Evolutionary conservation across 805 yeast genomes (phyloP).

Genomic region (Metschnikowia reukaufii): DNA sequence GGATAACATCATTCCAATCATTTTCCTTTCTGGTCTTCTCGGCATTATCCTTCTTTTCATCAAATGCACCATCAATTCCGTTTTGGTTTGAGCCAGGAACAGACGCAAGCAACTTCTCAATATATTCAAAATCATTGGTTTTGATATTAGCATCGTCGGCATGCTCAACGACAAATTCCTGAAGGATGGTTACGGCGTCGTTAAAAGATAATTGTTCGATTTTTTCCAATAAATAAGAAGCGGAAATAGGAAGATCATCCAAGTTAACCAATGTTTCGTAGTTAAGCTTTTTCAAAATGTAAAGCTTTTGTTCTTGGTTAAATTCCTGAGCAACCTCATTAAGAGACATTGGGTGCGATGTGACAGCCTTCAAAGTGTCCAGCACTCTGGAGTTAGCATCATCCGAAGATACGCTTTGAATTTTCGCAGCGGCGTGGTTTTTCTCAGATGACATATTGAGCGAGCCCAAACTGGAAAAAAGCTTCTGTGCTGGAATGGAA

Average conservation of each 20-base stretch:
- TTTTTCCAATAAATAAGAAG: constrained; percentile 18
- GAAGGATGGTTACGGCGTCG: constrained; percentile 1
- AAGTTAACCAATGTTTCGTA: constrained; percentile 25
- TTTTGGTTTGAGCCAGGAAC: not conserved
- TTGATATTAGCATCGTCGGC: constrained; percentile 3
- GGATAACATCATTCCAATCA: not conserved
- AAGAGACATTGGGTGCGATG: constrained; percentile 26
- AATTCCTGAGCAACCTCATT: constrained; percentile 27
- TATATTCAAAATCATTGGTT: constrained; percentile 1
- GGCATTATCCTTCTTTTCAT: constrained; percentile 1
- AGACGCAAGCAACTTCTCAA: constrained; percentile 2
- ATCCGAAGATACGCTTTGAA: not conserved
- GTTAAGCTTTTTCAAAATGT: constrained; percentile 29
- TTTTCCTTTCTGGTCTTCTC: not conserved
- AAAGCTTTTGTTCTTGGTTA: constrained; percentile 27
- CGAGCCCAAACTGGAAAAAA: not conserved
- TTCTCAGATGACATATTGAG: not conserved
- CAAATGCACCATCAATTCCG: not conserved
- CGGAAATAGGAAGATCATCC: constrained; percentile 34
- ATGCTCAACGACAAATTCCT: constrained; percentile 1
- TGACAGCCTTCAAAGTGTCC: constrained; percentile 19
- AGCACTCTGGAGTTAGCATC: constrained; percentile 4
- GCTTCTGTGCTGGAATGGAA: too few relatives aligned
- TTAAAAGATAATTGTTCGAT: constrained; percentile 1
- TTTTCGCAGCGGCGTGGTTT: not conserved